Base-by-base conservation (phyloP, 2,329 filamentous ascomycete species). In the Alternaria gansuensis region DNA sequence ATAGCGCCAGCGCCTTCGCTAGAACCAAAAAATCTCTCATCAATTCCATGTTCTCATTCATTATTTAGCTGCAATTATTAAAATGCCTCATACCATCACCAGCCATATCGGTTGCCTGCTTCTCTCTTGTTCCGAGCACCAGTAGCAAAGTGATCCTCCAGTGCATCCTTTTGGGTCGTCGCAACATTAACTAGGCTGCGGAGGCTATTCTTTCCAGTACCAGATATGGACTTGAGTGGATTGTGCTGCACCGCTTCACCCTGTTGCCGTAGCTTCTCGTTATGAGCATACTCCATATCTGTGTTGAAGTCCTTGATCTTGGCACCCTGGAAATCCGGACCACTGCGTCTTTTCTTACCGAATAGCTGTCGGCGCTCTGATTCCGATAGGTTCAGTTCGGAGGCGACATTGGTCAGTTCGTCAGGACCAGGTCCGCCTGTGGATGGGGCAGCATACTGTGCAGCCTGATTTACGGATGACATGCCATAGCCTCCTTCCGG, bases 71-170 rank as follows among this genome's bases (percentile, higher is more conserved):
- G 10, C 11, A 17, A 48, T n/a, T 0, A 34, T 48, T 9, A 3
- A 9, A 13, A 13, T 11, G 7, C 13, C 21, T 14, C 21, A 13
- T 24, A 11, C 23, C n/a, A n/a, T 55, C 56, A 89, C 91, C 92
- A 97, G 5, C 93, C 93, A 80, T 97, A 97, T 69, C 87, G 87
- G 57, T 86, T 88, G 4, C 90, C 91, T 21, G 92, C 92, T 75
- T 97, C 93, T 69, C 87, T 89, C 77, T 91, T 88, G 72, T 93
- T 95, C 69, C 85, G 86, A 80, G 86, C 88, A 5, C 92, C 91
- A 66, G 88, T 83, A 21, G 92, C 92, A 81, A 97, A 97, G 75
- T 91, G 93, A 72, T 98, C 94, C 78, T 97, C 93, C 66, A 97
- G 80, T 2, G 92, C 93, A 10, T 96, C 92, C 73, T 88, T 88